These are phyloP conservation scores for Pharnaceum exiguum DNA, from an alignment of 148 eudicot species.

Conservation along the genomic window DNA sequence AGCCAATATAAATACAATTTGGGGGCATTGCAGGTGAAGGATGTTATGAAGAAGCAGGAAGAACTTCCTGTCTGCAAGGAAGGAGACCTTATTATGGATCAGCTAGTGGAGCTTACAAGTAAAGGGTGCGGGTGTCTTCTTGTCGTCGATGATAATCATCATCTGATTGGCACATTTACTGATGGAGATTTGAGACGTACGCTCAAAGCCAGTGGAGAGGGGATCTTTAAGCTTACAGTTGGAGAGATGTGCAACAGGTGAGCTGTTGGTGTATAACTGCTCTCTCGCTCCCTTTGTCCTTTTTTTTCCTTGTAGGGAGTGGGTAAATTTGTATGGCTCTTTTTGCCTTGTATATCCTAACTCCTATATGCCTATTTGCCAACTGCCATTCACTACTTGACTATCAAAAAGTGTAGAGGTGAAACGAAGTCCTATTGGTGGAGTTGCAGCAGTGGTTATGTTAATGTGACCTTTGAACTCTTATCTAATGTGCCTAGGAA, in stretches of 20 bases:
- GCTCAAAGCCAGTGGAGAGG: conserved; percentile 83
- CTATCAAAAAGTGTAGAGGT: no score
- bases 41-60: conserved; percentile 81
- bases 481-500: no score
- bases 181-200: conserved; percentile 96
- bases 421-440: no score
- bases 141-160: conserved; percentile 61
- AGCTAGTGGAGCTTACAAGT: conserved; percentile 89
- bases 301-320: no score
- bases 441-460: no score
- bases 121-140: conserved; percentile 98
- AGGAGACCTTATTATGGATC: conserved; percentile 90
- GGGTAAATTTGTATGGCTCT: no score
- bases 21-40: conserved; percentile 64
- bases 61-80: conserved; percentile 91
- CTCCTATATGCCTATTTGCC: no score
- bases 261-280: no score
- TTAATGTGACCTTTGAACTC: no score
- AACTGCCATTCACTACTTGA: no score
- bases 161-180: conserved; percentile 85
- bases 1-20: conserved; percentile 11
- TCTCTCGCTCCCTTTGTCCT: neutral
- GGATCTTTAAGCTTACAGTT: conserved; percentile 88
- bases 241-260: conserved; percentile 99
- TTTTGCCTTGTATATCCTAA: no score